Conservation (phyloP, 2,329 filamentous ascomycete species). For the Fonsecaea pedrosoi region DNA sequence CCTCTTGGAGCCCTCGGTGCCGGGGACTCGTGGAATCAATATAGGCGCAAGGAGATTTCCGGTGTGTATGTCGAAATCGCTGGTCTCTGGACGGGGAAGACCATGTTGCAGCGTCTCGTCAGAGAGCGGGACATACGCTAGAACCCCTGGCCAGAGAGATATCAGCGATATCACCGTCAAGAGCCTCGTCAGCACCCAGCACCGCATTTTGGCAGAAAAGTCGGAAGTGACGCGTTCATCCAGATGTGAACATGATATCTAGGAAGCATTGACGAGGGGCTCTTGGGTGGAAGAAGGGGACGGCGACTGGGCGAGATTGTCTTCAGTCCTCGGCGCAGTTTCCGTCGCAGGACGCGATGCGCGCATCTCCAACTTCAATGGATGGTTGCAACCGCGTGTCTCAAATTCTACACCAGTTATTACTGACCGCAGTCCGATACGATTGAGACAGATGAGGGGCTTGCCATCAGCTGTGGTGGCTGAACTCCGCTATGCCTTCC, state of each 20-base stretch:
- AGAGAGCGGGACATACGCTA: constrained; percentile 69
- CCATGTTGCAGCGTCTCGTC: constrained; percentile 71
- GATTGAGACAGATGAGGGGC: constrained; percentile 18
- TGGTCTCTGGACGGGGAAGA: constrained; percentile 71
- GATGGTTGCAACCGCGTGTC: constrained; percentile 12
- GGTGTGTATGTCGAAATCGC: constrained; percentile 77
- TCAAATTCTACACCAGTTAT: not conserved
- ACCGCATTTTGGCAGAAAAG: constrained; percentile 22
- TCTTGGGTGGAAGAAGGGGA: not conserved
- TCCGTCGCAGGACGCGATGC: constrained; percentile 9
- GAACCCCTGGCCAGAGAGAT: constrained; percentile 25
- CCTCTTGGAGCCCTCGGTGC: constrained; percentile 74
- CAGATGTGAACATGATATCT: not conserved
- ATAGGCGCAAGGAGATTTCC: constrained; percentile 84
- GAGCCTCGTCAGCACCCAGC: constrained; percentile 15
- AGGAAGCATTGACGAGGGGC: not conserved
- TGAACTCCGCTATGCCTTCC: constrained; percentile 36
- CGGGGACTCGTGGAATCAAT: constrained; percentile 84
- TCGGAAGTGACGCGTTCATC: not conserved
- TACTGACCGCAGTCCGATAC: not conserved
- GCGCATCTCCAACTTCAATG: constrained; percentile 8
- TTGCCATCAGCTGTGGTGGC: constrained; percentile 32
- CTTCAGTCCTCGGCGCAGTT: constrained; percentile 31
- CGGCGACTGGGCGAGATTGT: not conserved
- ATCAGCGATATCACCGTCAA: constrained; percentile 15